Evolutionary conservation across 306 rosid species (phyloP).

Genomic region (Benincasa hispida): DNA sequence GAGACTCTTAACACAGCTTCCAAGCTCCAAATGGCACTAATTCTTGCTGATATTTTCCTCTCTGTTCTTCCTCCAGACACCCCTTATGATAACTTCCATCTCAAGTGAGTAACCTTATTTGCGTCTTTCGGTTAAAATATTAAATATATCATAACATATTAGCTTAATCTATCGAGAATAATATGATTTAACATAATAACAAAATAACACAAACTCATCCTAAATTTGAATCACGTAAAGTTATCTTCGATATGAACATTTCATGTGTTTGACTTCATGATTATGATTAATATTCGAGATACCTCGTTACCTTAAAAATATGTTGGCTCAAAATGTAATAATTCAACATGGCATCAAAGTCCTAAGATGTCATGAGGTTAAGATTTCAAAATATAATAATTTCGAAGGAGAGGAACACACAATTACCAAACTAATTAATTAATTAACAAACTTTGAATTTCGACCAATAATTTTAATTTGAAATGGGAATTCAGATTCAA

Average conservation of each 20-base stretch:
- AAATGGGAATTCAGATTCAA: slow-evolving; percentile 35
- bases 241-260: background rate
- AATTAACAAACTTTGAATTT: background rate
- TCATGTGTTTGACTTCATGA: too few relatives aligned
- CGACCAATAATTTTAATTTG: background rate
- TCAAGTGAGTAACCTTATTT: slow-evolving; percentile 25
- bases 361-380: too few relatives aligned
- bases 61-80: slow-evolving; percentile 38
- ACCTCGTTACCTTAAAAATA: background rate
- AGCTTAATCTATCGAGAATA: background rate
- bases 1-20: slow-evolving; percentile 41
- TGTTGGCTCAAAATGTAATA: too few relatives aligned
- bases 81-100: slow-evolving; percentile 46
- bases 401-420: too few relatives aligned
- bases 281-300: background rate
- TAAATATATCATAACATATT: background rate
- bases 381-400: too few relatives aligned
- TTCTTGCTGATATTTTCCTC: slow-evolving; percentile 54
- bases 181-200: background rate
- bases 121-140: background rate
- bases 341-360: too few relatives aligned
- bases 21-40: slow-evolving; percentile 60
- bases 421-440: too few relatives aligned
- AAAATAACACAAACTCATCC: background rate
- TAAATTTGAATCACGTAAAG: background rate